Conservation (phyloP, 2,329 filamentous ascomycete species). For the Aspergillus awamori region DNA sequence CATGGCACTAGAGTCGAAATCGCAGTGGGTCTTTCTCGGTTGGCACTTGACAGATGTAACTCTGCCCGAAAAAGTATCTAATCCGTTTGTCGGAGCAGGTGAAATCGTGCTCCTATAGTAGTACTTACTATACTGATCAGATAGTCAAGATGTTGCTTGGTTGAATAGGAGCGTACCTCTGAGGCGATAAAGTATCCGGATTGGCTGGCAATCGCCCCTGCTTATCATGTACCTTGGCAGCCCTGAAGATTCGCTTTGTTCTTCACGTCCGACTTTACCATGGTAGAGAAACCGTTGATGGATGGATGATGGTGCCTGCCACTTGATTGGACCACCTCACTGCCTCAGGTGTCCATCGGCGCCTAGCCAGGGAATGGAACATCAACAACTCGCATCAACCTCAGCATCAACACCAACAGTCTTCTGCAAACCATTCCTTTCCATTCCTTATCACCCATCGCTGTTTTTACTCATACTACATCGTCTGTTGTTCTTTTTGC, state of each 20-base stretch:
- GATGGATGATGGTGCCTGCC: not conserved
- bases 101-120: not conserved
- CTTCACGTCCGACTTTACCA: too few relatives aligned
- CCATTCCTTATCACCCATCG: not conserved
- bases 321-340: not conserved
- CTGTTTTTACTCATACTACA: too few relatives aligned
- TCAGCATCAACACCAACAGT: not conserved
- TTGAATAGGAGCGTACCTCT: too few relatives aligned
- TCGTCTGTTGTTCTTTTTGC: not conserved
- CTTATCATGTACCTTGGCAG: too few relatives aligned
- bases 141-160: not conserved
- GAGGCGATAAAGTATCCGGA: too few relatives aligned
- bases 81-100: not conserved
- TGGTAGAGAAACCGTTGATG: not conserved
- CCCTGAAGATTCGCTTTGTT: too few relatives aligned
- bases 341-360: slow-evolving; percentile 1
- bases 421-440: not conserved
- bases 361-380: not conserved
- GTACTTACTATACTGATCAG: not conserved
- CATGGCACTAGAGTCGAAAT: not conserved
- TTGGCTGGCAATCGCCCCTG: too few relatives aligned
- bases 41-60: not conserved
- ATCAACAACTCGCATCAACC: not conserved
- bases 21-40: not conserved
- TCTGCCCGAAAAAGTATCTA: not conserved